Conservation (phyloP, 305 asterid genomes). For the Fraxinus angustifolia region DNA sequence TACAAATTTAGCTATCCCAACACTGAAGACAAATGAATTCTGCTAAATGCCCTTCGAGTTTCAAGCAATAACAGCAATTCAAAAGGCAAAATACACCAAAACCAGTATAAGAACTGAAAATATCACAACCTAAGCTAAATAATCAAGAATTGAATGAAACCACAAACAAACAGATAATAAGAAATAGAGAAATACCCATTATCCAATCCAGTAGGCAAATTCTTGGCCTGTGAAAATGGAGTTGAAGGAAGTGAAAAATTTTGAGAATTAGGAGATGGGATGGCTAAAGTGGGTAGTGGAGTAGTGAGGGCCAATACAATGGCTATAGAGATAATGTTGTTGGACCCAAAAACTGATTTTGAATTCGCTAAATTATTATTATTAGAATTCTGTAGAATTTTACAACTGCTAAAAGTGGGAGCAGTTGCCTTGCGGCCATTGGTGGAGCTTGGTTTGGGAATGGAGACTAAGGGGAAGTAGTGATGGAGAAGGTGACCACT, state of each 20-base stretch:
- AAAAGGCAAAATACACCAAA: background rate
- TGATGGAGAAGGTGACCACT: slow-evolving; percentile 25
- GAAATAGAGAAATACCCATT: slow-evolving; percentile 41
- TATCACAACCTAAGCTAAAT: background rate
- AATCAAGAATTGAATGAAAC: background rate
- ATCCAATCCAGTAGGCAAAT: slow-evolving; percentile 68
- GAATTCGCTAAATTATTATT: background rate
- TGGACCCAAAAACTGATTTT: slow-evolving; percentile 33
- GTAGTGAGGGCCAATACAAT: slow-evolving; percentile 44
- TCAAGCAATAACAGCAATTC: background rate
- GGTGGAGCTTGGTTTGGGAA: slow-evolving; percentile 23
- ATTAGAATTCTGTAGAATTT: background rate
- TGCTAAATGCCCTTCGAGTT: background rate
- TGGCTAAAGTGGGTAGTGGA: slow-evolving; percentile 65
- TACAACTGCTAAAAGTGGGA: background rate
- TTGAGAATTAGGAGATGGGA: slow-evolving; percentile 54
- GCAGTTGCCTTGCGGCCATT: slow-evolving; percentile 8
- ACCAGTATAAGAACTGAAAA: background rate
- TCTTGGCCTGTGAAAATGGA: slow-evolving; percentile 79
- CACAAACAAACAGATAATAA: background rate
- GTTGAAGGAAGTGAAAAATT: slow-evolving; percentile 42
- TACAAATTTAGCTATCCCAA: background rate
- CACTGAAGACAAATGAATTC: background rate
- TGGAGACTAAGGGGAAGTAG: slow-evolving; percentile 17
- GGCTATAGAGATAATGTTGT: slow-evolving; percentile 47